These are phyloP conservation scores for Beverwykella pulmonaria DNA, from an alignment of 495 filamentous ascomycete species.

Conservation along the genomic window DNA sequence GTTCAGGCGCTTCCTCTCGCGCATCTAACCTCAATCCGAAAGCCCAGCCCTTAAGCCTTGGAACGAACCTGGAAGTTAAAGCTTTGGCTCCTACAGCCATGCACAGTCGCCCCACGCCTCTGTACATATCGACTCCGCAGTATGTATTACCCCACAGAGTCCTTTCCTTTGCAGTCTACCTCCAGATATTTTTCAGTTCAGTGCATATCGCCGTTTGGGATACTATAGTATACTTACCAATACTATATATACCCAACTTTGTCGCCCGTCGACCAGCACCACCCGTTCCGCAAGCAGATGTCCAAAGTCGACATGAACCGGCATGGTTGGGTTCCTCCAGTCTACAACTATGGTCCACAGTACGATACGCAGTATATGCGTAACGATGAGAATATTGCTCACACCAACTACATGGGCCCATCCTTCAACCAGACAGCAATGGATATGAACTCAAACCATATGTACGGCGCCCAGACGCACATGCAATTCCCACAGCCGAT, in stretches of 20 bases:
- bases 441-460: not conserved
- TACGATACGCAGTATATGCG: too few species aligned
- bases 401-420: not conserved
- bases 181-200: too few species aligned
- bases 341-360: too few species aligned
- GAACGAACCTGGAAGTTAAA: not conserved
- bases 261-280: not conserved
- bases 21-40: not conserved
- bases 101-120: not conserved
- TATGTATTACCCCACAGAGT: not conserved
- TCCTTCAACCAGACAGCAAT: not conserved
- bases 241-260: not conserved
- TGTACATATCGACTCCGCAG: not conserved
- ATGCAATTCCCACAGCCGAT: not conserved
- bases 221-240: too few species aligned
- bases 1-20: not conserved
- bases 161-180: too few species aligned
- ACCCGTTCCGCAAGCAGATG: not conserved
- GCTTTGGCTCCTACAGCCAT: not conserved
- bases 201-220: too few species aligned
- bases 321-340: too few species aligned
- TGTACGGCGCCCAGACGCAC: not conserved
- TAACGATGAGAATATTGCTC: not conserved
- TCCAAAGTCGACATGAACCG: not conserved
- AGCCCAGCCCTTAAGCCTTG: not conserved